A percentile compares a stretch with the other conserved stretches of the same genome.
These are phyloP conservation scores for Blastocystis hominis DNA, from an alignment of 352 stramenopile genomes.

Conservation along the genomic window DNA sequence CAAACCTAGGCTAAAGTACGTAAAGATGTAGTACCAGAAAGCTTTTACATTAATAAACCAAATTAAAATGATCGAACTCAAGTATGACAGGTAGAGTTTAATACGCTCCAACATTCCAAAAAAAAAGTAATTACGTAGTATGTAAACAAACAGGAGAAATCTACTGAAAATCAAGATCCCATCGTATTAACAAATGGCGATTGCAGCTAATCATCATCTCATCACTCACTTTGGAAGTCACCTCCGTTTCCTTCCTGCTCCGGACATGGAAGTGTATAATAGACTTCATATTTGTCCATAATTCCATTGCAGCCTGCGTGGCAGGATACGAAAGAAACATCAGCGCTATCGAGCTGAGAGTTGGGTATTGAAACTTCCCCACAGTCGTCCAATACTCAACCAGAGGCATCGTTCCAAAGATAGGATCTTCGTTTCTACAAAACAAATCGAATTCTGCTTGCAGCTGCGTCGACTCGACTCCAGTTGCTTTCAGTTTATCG, in stretches of 20 bases:
- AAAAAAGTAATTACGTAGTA: neutral
- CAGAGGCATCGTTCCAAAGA: neutral
- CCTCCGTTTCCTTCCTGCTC: neutral
- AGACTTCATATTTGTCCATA: neutral
- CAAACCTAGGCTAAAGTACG: neutral
- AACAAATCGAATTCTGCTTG: neutral
- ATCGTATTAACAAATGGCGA: constrained; percentile 10
- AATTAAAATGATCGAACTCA: neutral
- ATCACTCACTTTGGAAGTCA: neutral
- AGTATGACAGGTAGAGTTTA: neutral
- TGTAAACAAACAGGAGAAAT: neutral
- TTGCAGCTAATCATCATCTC: constrained; percentile 33
- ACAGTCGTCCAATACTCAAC: neutral
- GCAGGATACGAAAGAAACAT: neutral
- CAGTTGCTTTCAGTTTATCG: neutral
- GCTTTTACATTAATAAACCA: constrained; percentile 2
- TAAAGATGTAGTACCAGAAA: neutral
- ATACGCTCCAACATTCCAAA: neutral
- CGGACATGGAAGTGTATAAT: neutral
- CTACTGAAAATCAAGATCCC: constrained; percentile 37
- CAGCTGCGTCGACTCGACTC: neutral
- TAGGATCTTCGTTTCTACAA: neutral
- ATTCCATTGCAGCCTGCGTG: neutral
- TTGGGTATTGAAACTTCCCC: neutral
- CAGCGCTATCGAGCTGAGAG: neutral